phyloP scores from a whole-genome alignment of 257 asterid species.

The Jaltomata sinuosa region DNA sequence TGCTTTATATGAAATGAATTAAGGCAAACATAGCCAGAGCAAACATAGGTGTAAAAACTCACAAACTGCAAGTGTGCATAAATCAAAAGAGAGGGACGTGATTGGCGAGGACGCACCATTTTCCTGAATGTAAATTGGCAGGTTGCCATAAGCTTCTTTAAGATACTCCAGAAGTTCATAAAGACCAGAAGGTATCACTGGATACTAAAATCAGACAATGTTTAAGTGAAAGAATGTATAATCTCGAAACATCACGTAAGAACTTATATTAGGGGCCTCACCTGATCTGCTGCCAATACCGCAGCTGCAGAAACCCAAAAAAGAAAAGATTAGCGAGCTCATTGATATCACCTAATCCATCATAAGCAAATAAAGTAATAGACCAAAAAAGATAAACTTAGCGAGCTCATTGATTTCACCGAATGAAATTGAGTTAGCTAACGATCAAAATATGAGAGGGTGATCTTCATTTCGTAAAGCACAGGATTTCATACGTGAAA shows the following conservation, averaged over 20 bases:
- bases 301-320: neutral
- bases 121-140: constrained; percentile 37
- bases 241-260: constrained; percentile 21
- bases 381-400: no score
- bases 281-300: neutral
- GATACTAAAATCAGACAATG: constrained; percentile 5
- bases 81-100: neutral
- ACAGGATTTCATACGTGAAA: constrained; percentile 12
- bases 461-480: neutral
- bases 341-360: neutral
- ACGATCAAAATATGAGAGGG: neutral
- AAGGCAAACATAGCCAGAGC: neutral
- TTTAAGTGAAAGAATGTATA: constrained; percentile 20
- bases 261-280: neutral
- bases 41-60: neutral
- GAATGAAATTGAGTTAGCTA: neutral
- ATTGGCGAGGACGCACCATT: constrained; percentile 17
- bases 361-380: neutral
- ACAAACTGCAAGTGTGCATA: neutral
- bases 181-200: neutral
- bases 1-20: neutral
- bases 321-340: neutral
- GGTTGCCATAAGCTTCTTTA: constrained; percentile 43
- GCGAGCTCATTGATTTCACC: no score
- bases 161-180: neutral